Evolutionary conservation across 2,329 filamentous ascomycete species (phyloP), one percentile per base, ranked within the genome.

Genomic region (Cryphonectria naterciae): DNA sequence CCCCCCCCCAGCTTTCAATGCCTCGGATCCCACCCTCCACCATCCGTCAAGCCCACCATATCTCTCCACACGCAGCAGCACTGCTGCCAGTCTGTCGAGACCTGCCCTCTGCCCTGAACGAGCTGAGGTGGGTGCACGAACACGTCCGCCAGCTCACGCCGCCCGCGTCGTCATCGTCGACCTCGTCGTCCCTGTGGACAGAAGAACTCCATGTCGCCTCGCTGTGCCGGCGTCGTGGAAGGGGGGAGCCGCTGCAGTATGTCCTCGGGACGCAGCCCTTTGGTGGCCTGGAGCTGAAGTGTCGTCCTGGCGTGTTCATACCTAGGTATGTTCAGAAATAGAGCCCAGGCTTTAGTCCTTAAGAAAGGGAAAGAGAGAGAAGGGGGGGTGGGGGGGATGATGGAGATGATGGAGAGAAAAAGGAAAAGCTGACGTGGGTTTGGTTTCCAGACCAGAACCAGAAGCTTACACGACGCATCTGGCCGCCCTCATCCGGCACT

Each of bases 181-280:
- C 46, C 2, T 22, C 46, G 46, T 49, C 43, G 43, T 49, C 17
- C 43, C 22, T 49, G 7, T 49, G 46, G 46, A 4, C 28, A 28
- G 19, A 19, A 39, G 67, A 73, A 64, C 22, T 37, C 43, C 56
- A 66, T 22, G 28, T 88, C 2, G 73, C 79, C 10, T 73, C 76
- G 1, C 79, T 90, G 8, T 89, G 87, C 73, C 79, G 79, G 4
- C 79, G 82, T 65, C 83, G 89, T 46, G 84, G 86, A 11, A 80
- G 79, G 11, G 94, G 94, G 1, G 87, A 90, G 70, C 96, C 96
- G 1, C 81, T 99, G 46, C 96, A 98, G 79, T 98, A 98, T 78
- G 86, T 98, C 32, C 83, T 99, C 1, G 94, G 94, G 4, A 90
- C 91, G 6, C 94, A 98, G 79, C 96, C 92, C 1, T 98, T 99